Percentiles rank a stretch among this genome's conserved stretches.
Evolutionary conservation across 2,329 filamentous ascomycete genomes (phyloP).

Genomic region (Fusarium sterilihyphosum): DNA sequence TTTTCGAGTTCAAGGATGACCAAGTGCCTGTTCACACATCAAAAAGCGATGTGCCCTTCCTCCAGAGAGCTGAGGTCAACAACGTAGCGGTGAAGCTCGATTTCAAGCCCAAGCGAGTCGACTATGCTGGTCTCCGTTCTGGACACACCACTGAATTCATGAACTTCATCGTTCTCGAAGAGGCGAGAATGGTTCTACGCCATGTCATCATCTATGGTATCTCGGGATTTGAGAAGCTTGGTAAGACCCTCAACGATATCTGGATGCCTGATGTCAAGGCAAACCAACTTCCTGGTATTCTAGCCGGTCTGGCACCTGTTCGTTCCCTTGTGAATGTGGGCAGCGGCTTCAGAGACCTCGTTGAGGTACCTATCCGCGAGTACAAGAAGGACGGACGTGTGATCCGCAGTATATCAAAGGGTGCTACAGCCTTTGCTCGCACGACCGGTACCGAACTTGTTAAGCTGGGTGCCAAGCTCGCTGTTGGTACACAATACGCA

Average conservation of each 20-base stretch:
- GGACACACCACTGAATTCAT: conserved; percentile 97
- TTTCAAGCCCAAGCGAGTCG: conserved; percentile 98
- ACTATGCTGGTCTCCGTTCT: conserved; percentile 91
- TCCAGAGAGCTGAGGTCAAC: conserved; percentile 89
- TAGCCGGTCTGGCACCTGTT: conserved; percentile 90
- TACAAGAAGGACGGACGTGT: conserved; percentile 95
- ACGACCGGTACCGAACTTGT: conserved; percentile 96
- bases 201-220: conserved; percentile 95
- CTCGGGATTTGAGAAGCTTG: conserved; percentile 88
- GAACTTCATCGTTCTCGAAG: conserved; percentile 96
- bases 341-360: conserved; percentile 83
- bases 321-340: conserved; percentile 91
- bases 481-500: conserved; percentile 93
- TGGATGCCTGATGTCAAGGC: conserved; percentile 94
- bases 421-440: conserved; percentile 87
- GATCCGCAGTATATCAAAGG: conserved; percentile 90
- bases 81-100: conserved; percentile 85
- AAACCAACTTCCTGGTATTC: conserved; percentile 88
- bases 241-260: conserved; percentile 90
- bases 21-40: conserved; percentile 62
- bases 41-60: conserved; percentile 80
- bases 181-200: conserved; percentile 83
- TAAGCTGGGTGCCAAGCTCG: conserved; percentile 91
- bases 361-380: conserved; percentile 90
- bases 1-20: conserved; percentile 97